Evolutionary conservation across 1,139 yeast species (phyloP).

Genomic region (Protomyces inundatus): DNA sequence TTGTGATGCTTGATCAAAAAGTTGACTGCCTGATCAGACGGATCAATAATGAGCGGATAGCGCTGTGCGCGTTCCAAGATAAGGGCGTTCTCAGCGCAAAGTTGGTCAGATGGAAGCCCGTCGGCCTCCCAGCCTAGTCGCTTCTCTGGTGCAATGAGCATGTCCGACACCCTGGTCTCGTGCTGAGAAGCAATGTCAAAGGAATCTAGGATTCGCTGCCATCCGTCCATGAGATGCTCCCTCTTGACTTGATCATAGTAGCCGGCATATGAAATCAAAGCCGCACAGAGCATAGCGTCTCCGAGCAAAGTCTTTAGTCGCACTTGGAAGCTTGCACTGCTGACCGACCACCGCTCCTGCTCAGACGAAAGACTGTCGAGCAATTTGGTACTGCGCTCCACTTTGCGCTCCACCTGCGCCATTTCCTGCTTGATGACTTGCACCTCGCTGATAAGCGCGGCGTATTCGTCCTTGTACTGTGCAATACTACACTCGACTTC

Average conservation of each 20-base stretch:
- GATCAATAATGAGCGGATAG: slow-evolving; percentile 68
- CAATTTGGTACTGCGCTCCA: slow-evolving; percentile 57
- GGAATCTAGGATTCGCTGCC: slow-evolving; percentile 45
- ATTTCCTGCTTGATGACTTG: slow-evolving; percentile 72
- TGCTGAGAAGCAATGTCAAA: slow-evolving; percentile 47
- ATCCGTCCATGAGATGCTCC: slow-evolving; percentile 38
- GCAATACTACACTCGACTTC: slow-evolving; percentile 71
- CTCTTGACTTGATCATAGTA: slow-evolving; percentile 53
- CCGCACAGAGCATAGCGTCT: slow-evolving; percentile 58
- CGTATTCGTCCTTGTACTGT: slow-evolving; percentile 61
- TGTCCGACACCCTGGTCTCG: slow-evolving; percentile 38
- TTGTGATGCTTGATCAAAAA: slow-evolving; percentile 41
- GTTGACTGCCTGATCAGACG: slow-evolving; percentile 50
- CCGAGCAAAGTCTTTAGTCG: slow-evolving; percentile 55
- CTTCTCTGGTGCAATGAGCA: slow-evolving; percentile 45
- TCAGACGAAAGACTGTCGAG: slow-evolving; percentile 64
- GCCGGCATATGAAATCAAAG: slow-evolving; percentile 61
- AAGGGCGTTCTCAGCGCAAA: slow-evolving; percentile 59
- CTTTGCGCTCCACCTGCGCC: slow-evolving; percentile 55
- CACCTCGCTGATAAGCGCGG: slow-evolving; percentile 66
- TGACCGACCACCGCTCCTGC: slow-evolving; percentile 66
- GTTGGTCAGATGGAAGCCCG: slow-evolving; percentile 55
- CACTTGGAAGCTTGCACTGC: slow-evolving; percentile 49
- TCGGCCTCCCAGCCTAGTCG: slow-evolving; percentile 49
- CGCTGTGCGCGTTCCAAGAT: slow-evolving; percentile 45